A percentile compares a stretch with the other conserved stretches of the same genome.
These are phyloP conservation scores for Pouteria glomerata DNA, from an alignment of 148 eudicot species.

Conservation along the genomic window DNA sequence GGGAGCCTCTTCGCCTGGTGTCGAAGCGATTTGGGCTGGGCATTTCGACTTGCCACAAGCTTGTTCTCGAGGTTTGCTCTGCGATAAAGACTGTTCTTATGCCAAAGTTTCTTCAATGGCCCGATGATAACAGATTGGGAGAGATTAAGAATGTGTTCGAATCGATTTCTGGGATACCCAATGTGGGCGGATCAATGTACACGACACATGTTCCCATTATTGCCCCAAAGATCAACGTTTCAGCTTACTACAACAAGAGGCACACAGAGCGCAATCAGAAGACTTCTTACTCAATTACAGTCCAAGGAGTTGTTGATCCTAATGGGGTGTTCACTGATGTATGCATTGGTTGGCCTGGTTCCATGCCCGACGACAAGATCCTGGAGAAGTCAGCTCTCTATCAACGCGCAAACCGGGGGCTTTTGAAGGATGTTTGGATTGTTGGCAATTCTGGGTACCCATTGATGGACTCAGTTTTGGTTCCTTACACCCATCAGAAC, in stretches of 20 bases:
- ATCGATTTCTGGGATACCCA: slow-evolving; percentile 45
- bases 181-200: slow-evolving; percentile 64
- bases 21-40: slow-evolving; percentile 70
- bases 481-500: slow-evolving; percentile 54
- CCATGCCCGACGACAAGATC: slow-evolving; percentile 57
- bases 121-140: slow-evolving; percentile 28
- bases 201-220: slow-evolving; percentile 76
- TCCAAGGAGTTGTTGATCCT: slow-evolving; percentile 67
- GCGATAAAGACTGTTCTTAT: slow-evolving; percentile 50
- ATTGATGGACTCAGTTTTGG: slow-evolving; percentile 59
- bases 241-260: slow-evolving; percentile 58
- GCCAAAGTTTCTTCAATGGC: slow-evolving; percentile 64
- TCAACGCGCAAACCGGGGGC: slow-evolving; percentile 42
- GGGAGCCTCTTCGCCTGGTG: slow-evolving; percentile 67
- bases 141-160: slow-evolving; percentile 33
- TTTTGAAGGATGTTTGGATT: slow-evolving; percentile 33
- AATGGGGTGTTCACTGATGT: slow-evolving; percentile 57
- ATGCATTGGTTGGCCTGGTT: slow-evolving; percentile 78
- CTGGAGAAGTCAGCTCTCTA: slow-evolving; percentile 51
- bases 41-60: slow-evolving; percentile 75
- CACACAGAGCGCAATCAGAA: slow-evolving; percentile 80
- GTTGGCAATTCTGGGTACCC: slow-evolving; percentile 51
- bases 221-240: slow-evolving; percentile 53
- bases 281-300: slow-evolving; percentile 56
- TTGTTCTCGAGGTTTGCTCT: slow-evolving; percentile 59